These are phyloP conservation scores for Brassica juncea DNA, from an alignment of 345 rosid genomes.

Conservation along the genomic window DNA sequence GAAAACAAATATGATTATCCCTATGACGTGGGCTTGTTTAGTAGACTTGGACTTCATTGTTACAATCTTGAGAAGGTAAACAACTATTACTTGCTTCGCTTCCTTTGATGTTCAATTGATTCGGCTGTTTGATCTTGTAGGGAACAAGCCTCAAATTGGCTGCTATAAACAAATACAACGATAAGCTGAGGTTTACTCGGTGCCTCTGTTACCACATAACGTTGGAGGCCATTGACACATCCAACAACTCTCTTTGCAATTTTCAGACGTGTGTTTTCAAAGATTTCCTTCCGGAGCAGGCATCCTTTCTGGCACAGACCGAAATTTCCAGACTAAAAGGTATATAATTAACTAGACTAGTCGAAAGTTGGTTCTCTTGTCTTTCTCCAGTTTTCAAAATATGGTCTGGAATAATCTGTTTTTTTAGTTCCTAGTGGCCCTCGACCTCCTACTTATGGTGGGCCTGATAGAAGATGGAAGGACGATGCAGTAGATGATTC, in stretches of 20 bases:
- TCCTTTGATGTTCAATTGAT: too few species aligned
- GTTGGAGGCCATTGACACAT: background rate
- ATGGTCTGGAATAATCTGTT: background rate
- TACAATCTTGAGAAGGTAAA: background rate
- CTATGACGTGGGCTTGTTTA: background rate
- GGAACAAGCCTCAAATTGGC: background rate
- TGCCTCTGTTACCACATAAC: background rate
- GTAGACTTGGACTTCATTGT: background rate
- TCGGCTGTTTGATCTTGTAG: background rate
- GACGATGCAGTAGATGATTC: background rate
- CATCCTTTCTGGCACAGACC: background rate
- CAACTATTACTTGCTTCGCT: too few species aligned
- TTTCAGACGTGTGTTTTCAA: background rate
- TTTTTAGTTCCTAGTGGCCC: background rate
- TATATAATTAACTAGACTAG: background rate
- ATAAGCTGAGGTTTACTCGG: background rate
- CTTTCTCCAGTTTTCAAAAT: background rate
- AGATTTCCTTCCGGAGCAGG: background rate
- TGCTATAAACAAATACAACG: background rate
- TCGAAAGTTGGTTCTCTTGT: background rate
- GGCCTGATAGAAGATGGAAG: background rate
- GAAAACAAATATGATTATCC: background rate
- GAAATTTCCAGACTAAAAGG: background rate
- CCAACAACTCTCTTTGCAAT: background rate
- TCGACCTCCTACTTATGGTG: background rate